phyloP scores from a whole-genome alignment of 108 stramenopile genomes.

The Pseudonitzschia multistriata region DNA sequence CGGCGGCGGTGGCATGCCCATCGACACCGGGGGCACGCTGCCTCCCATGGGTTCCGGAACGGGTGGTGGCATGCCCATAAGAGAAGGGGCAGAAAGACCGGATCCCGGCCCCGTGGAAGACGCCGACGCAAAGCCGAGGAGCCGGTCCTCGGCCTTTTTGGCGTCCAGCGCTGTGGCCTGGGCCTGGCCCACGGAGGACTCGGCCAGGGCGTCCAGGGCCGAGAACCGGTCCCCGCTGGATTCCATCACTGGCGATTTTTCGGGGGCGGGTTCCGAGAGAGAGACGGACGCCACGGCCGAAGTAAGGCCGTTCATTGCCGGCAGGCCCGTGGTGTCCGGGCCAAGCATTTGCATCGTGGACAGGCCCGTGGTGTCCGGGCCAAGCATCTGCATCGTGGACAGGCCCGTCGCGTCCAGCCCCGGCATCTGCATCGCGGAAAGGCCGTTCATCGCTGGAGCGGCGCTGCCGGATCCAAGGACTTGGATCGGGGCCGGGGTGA shows the following conservation, averaged over 20 bases:
- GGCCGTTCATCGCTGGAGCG: background rate
- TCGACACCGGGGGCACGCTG: slow-evolving; percentile 9
- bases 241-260: background rate
- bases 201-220: slow-evolving; percentile 42
- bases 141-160: slow-evolving; percentile 10
- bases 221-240: slow-evolving; percentile 37
- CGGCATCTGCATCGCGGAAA: background rate
- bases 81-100: no score
- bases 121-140: slow-evolving; percentile 10
- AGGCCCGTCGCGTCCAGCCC: slow-evolving; percentile 4
- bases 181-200: background rate
- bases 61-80: no score
- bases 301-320: background rate
- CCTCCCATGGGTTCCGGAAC: background rate
- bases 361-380: slow-evolving; percentile 6
- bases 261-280: background rate
- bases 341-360: slow-evolving; percentile 4
- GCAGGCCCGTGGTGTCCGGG: slow-evolving; percentile 3
- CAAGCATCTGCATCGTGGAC: slow-evolving; percentile 1
- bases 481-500: no score
- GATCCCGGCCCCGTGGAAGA: no score
- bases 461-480: no score
- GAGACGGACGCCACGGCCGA: slow-evolving; percentile 7
- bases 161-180: slow-evolving; percentile 13
- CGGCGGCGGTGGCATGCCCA: slow-evolving; percentile 9